These are phyloP conservation scores for Lachancea thermotolerans DNA, from an alignment of 805 yeast genomes.

Conservation along the genomic window DNA sequence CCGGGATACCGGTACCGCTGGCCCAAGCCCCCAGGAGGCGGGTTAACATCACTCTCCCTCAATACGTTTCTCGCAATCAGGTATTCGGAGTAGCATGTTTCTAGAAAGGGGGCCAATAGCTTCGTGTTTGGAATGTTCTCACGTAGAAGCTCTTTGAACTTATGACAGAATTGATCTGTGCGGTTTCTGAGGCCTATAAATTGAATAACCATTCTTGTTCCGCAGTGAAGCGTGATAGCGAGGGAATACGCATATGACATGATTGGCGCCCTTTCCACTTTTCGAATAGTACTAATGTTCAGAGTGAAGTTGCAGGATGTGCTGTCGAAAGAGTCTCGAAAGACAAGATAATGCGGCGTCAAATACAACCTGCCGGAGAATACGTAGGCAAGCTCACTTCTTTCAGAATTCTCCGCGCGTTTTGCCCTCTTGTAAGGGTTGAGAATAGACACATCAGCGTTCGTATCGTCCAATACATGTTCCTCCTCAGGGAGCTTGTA, in stretches of 20 bases:
- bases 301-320: conserved; percentile 60
- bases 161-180: conserved; percentile 73
- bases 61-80: conserved; percentile 46
- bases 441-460: conserved; percentile 51
- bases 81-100: conserved; percentile 81
- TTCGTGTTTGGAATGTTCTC: conserved; percentile 58
- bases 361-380: conserved; percentile 63
- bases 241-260: conserved; percentile 73
- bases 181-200: conserved; percentile 73
- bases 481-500: conserved; percentile 71
- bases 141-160: conserved; percentile 53
- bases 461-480: conserved; percentile 52
- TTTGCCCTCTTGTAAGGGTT: conserved; percentile 19
- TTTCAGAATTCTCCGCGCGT: neutral
- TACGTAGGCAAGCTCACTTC: conserved; percentile 26
- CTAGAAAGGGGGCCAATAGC: conserved; percentile 56
- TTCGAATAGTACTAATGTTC: conserved; percentile 70
- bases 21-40: conserved; percentile 85
- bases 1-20: conserved; percentile 84
- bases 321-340: conserved; percentile 63
- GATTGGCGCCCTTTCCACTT: conserved; percentile 81
- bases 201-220: conserved; percentile 55
- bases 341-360: conserved; percentile 70
- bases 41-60: conserved; percentile 35
- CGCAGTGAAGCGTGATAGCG: conserved; percentile 60